A percentile compares a stretch with the other conserved stretches of the same genome.
Conservation (phyloP, 164 flowering plant species). For the Vitis riparia region DNA sequence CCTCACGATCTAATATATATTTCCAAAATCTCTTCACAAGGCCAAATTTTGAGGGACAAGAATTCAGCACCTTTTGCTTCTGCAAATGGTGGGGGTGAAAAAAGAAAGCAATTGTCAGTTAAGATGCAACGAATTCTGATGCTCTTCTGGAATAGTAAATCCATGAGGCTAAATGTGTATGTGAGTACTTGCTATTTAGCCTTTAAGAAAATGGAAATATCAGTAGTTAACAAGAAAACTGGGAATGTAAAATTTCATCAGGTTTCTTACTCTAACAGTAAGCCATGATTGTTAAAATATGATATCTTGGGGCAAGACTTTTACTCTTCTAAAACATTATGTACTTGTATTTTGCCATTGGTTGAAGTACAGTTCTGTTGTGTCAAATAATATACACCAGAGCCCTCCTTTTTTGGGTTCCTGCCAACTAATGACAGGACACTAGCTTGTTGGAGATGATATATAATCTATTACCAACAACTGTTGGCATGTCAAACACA, state of each 20-base stretch:
- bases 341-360: too few species aligned
- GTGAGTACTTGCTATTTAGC: neutral
- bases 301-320: neutral
- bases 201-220: neutral
- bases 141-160: neutral
- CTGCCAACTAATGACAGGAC: too few species aligned
- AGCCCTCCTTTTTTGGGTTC: neutral
- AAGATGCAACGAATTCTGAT: neutral
- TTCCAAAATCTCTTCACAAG: constrained; percentile 91
- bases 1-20: constrained; percentile 80
- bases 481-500: too few species aligned
- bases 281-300: neutral
- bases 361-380: neutral
- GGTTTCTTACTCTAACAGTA: neutral
- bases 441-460: too few species aligned
- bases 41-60: constrained; percentile 70
- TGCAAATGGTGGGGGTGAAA: constrained; percentile 26
- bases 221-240: neutral
- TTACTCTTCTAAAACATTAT: neutral
- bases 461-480: too few species aligned
- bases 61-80: constrained; percentile 80
- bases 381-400: neutral
- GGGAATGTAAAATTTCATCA: neutral
- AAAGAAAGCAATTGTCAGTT: constrained; percentile 1
- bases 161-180: neutral